phyloP scores from a whole-genome alignment of 2,329 filamentous ascomycete genomes.

The Penicillium sclerotigenum region DNA sequence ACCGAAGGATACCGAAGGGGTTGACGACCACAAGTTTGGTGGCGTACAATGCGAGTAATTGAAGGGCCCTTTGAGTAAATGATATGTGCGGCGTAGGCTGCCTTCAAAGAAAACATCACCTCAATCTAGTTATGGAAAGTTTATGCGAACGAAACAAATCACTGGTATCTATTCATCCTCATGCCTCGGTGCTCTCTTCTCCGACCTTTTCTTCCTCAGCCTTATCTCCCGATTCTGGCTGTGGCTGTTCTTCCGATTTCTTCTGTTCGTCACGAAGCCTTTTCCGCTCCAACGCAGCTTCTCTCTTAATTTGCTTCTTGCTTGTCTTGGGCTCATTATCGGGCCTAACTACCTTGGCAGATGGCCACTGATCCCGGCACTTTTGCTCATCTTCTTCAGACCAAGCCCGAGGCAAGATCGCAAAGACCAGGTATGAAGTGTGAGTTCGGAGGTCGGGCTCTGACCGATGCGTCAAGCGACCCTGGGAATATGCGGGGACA shows the following conservation, averaged over 20 bases:
- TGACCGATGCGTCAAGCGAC: slow-evolving; percentile 72
- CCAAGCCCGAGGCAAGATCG: slow-evolving; percentile 84
- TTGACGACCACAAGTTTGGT: neutral
- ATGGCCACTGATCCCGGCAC: slow-evolving; percentile 63
- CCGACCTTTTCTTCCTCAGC: neutral
- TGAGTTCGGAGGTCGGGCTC: slow-evolving; percentile 92
- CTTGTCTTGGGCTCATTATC: slow-evolving; percentile 31
- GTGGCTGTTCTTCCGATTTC: slow-evolving; percentile 10
- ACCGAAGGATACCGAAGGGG: neutral
- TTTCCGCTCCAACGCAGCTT: slow-evolving; percentile 48
- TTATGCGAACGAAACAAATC: slow-evolving; percentile 1
- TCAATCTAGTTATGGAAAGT: neutral
- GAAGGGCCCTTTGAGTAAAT: neutral
- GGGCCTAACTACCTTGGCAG: slow-evolving; percentile 49
- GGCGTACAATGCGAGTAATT: neutral
- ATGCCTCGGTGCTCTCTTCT: neutral
- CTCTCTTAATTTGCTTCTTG: slow-evolving; percentile 39
- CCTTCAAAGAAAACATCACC: neutral
- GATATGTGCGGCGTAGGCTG: neutral
- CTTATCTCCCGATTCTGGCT: neutral
- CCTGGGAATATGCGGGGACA: slow-evolving; percentile 65
- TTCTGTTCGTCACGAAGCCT: slow-evolving; percentile 13
- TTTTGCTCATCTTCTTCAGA: slow-evolving; percentile 73
- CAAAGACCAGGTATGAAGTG: slow-evolving; percentile 95
- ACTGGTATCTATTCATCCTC: neutral